Evolutionary conservation across 2,329 filamentous ascomycete species (phyloP), one percentile per base, ranked within the genome.

Genomic region (Pestalotiopsis sp.): DNA sequence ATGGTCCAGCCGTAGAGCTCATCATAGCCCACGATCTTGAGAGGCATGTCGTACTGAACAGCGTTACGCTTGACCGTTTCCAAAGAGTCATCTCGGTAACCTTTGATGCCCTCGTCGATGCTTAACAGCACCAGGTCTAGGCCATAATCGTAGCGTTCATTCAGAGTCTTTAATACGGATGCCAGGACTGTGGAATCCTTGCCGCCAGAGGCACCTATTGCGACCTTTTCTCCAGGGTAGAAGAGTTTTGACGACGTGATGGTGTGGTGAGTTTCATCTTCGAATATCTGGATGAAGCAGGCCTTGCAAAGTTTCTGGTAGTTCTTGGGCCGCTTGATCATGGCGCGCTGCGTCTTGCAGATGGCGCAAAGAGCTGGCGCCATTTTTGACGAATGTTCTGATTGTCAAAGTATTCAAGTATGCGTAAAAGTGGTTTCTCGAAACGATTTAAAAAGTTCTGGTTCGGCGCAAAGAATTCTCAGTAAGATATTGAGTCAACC

Each of bases 1-100:
- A 99, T 99, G 1, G 94, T 98, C 96, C 96, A 99, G 9, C 95
- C 96, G 78, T 99, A 99, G 10, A 99, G 84, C 75, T 98, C 92
- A 66, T 91, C 91, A 75, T 99, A 99, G 63, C 95, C 94, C 63
- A 99, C 89, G 67, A 99, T 97, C 73, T 94, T 93, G 62, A 99
- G 83, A 0, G 92, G 89, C 91, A 99, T 97, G 1, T 91, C 89
- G 80, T 98, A 98, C 79, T 98, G 94, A 13, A 88, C 79, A 0
- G 94, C 93, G 79, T 99, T 98, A 68, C 95, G 86, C 85, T 98
- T 98, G 59, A 99, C 96, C 0, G 96, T 98, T 81, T 98, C 94
- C 20, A 99, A 83, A 62, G 93, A 97, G 80, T 99, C 96, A 77
- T 99, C 97, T 69, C 97, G 88, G 76, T 99, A 99, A 6, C 96